Conservation (phyloP, 2,329 filamentous ascomycete genomes). For the Bertia moriformis region DNA sequence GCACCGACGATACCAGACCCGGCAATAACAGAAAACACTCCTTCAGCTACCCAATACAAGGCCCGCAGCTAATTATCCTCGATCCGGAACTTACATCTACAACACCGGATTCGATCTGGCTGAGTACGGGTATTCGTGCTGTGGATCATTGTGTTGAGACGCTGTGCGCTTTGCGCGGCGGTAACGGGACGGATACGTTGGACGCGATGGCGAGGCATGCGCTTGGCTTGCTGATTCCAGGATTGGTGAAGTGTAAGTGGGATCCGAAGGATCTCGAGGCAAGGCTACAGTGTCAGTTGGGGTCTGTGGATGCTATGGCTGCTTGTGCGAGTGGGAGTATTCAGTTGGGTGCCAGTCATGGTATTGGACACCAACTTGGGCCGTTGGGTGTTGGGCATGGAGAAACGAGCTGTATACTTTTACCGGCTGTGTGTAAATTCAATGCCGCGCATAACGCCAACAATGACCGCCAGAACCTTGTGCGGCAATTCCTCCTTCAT, state of each 20-base stretch:
- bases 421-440: conserved; percentile 39
- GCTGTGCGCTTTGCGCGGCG: conserved; percentile 22
- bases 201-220: conserved; percentile 18
- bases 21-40: conserved; percentile 11
- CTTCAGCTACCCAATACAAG: conserved; percentile 17
- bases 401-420: conserved; percentile 40
- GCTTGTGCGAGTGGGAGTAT: conserved; percentile 22
- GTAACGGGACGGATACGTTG: conserved; percentile 14
- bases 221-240: conserved; percentile 22
- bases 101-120: conserved; percentile 37
- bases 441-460: conserved; percentile 27
- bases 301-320: conserved; percentile 35
- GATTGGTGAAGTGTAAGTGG: conserved; percentile 22
- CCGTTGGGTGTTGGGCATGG: conserved; percentile 43
- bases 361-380: conserved; percentile 35
- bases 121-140: conserved; percentile 38
- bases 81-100: conserved; percentile 33
- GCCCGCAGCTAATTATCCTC: conserved; percentile 36
- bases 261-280: conserved; percentile 21
- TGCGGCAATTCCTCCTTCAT: conserved; percentile 22
- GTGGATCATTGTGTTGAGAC: conserved; percentile 45
- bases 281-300: conserved; percentile 29
- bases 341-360: conserved; percentile 31
- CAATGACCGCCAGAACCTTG: conserved; percentile 20
- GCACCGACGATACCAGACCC: conserved; percentile 12